Conservation (phyloP, 2,329 filamentous ascomycete genomes). For the Aspergillus sp. region DNA sequence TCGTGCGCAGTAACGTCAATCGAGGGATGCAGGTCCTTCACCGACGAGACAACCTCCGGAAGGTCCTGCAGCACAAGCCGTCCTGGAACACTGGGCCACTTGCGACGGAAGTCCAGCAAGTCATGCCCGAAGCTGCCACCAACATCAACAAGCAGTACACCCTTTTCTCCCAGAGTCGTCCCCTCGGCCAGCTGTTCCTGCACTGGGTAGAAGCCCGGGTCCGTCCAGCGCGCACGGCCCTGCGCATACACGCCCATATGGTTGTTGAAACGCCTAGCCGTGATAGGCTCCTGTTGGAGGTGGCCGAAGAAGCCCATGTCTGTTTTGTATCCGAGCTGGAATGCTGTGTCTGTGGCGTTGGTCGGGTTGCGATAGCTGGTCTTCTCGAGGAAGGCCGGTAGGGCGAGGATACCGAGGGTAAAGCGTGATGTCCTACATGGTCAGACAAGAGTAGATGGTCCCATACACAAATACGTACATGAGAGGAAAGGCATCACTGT, state of each 20-base stretch:
- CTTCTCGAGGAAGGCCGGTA: slow-evolving; percentile 28
- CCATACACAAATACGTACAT: slow-evolving; percentile 20
- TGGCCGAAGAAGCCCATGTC: slow-evolving; percentile 29
- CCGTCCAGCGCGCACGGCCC: slow-evolving; percentile 31
- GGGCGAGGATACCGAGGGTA: slow-evolving; percentile 22
- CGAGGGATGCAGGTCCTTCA: slow-evolving; percentile 13
- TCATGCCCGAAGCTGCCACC: slow-evolving; percentile 46
- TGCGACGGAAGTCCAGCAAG: slow-evolving; percentile 35
- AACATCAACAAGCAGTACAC: slow-evolving; percentile 42
- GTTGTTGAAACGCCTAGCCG: slow-evolving; percentile 25
- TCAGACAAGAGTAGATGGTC: not conserved
- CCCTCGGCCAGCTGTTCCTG: slow-evolving; percentile 19
- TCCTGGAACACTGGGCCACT: slow-evolving; percentile 41
- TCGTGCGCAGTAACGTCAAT: slow-evolving; percentile 44
- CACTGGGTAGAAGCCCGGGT: slow-evolving; percentile 31
- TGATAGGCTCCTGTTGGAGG: slow-evolving; percentile 20
- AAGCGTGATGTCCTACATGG: slow-evolving; percentile 25
- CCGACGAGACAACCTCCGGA: slow-evolving; percentile 33
- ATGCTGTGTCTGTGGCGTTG: slow-evolving; percentile 22
- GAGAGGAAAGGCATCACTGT: slow-evolving; percentile 24
- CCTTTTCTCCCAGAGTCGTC: slow-evolving; percentile 1
- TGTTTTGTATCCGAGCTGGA: slow-evolving; percentile 28
- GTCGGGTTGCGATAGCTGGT: slow-evolving; percentile 28
- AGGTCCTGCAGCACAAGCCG: slow-evolving; percentile 52
- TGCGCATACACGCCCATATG: slow-evolving; percentile 28